phyloP scores from a whole-genome alignment of 2,329 filamentous ascomycete genomes.

The Lachnellula suecica region DNA sequence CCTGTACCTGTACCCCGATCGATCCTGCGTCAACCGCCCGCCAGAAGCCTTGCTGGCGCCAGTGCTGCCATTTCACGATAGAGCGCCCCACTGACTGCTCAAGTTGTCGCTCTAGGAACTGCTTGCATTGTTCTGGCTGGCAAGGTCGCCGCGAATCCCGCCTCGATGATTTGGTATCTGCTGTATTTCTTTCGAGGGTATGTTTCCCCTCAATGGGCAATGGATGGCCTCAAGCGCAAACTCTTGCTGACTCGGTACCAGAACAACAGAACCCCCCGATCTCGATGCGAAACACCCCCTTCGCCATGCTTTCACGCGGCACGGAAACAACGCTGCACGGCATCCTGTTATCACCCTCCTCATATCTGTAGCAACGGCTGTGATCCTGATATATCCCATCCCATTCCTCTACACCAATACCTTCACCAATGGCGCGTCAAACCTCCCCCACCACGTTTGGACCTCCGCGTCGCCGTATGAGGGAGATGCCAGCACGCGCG shows the following conservation, averaged over 20 bases:
- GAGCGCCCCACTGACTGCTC: constrained; percentile 15
- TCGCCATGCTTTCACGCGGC: constrained; percentile 62
- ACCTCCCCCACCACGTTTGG: constrained; percentile 78
- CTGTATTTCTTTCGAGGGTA: constrained; percentile 76
- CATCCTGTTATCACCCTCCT: constrained; percentile 75
- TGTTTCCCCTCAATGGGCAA: too few species aligned
- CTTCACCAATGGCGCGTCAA: constrained; percentile 68
- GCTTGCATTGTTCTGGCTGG: constrained; percentile 15
- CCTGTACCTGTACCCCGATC: too few species aligned
- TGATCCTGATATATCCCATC: constrained; percentile 71
- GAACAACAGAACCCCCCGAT: constrained; percentile 72
- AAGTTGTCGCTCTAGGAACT: constrained; percentile 19
- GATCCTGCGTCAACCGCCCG: not conserved
- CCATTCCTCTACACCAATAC: constrained; percentile 73
- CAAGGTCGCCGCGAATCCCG: constrained; percentile 18
- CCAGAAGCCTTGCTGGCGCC: not conserved
- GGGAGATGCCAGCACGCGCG: constrained; percentile 46
- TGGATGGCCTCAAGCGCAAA: not conserved
- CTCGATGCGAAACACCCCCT: constrained; percentile 65
- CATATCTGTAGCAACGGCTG: constrained; percentile 69
- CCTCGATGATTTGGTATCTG: constrained; percentile 70
- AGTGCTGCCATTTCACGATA: not conserved
- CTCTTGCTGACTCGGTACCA: constrained; percentile 35
- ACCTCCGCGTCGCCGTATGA: constrained; percentile 67
- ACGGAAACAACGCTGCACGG: constrained; percentile 68